Percentiles rank a stretch among this genome's conserved stretches.
phyloP scores from a whole-genome alignment of 2,329 filamentous ascomycete species.

The Pseudogymnoascus sp. region DNA sequence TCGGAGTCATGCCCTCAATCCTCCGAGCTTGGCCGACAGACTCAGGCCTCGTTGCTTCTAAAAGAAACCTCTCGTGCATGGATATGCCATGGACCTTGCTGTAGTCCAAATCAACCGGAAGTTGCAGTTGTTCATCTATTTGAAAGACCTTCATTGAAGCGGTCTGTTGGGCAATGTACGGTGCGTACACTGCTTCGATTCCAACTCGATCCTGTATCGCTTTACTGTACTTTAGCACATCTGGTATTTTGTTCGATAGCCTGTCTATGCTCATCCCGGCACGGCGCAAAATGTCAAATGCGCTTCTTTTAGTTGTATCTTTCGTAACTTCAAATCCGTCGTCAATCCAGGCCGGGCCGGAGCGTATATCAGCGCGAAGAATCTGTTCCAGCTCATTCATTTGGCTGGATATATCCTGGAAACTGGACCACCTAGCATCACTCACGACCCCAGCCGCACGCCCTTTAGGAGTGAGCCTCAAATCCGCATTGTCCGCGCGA shows the following conservation, averaged over 20 bases:
- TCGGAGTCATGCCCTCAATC: constrained; percentile 68
- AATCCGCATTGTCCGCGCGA: constrained; percentile 88
- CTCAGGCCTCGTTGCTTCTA: constrained; percentile 66
- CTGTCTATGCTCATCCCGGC: constrained; percentile 48
- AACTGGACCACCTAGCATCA: constrained; percentile 68
- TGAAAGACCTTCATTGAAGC: constrained; percentile 57
- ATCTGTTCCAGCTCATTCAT: constrained; percentile 56
- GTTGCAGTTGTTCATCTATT: constrained; percentile 63
- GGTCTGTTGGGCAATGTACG: constrained; percentile 69
- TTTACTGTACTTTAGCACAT: constrained; percentile 43
- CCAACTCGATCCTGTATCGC: constrained; percentile 60
- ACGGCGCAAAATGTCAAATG: constrained; percentile 70
- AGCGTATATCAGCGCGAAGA: constrained; percentile 50
- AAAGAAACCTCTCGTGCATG: constrained; percentile 64
- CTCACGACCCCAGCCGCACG: constrained; percentile 67
- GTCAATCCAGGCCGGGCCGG: constrained; percentile 56
- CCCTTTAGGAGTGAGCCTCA: constrained; percentile 72
- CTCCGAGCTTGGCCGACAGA: constrained; percentile 81
- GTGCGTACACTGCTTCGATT: constrained; percentile 79
- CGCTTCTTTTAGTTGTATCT: constrained; percentile 59
- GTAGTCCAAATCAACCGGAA: constrained; percentile 74
- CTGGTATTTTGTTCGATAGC: constrained; percentile 50
- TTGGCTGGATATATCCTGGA: constrained; percentile 54
- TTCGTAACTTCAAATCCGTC: constrained; percentile 60
- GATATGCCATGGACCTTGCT: constrained; percentile 63